Evolutionary conservation across 2,329 filamentous ascomycete species (phyloP).

Genomic region (Paecilomyces dactylethromorphus): DNA sequence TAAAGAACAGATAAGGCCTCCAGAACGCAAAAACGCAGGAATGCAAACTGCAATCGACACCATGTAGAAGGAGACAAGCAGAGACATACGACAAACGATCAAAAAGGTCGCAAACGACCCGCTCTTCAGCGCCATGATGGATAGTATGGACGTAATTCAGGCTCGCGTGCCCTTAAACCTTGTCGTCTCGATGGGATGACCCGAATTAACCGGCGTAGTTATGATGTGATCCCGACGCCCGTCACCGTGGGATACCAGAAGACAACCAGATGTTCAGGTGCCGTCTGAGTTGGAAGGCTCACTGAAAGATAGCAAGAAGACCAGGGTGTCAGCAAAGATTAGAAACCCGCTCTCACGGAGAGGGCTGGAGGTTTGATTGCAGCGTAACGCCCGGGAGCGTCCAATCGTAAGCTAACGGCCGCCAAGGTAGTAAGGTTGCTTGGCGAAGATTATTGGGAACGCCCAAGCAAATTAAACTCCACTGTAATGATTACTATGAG

Average conservation of each 20-base stretch:
- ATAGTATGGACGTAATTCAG: neutral
- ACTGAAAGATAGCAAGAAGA: neutral
- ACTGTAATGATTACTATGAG: neutral
- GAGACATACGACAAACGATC: slow-evolving; percentile 80
- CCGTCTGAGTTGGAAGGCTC: neutral
- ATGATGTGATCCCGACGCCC: neutral
- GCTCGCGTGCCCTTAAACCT: neutral
- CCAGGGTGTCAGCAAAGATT: neutral
- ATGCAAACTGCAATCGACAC: neutral
- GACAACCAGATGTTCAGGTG: neutral
- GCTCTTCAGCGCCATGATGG: slow-evolving; percentile 29
- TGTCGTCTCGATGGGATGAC: neutral
- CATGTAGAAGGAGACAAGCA: slow-evolving; percentile 5
- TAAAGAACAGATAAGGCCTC: neutral
- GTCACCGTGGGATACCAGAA: neutral
- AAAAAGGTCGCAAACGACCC: slow-evolving; percentile 90
- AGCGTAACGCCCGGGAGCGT: neutral
- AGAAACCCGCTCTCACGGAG: neutral
- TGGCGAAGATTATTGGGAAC: neutral
- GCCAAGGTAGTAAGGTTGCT: neutral
- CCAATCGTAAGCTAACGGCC: neutral
- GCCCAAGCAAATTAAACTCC: neutral
- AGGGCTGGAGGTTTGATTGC: neutral
- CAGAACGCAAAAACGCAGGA: neutral
- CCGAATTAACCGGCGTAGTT: neutral